A percentile compares a stretch with the other conserved stretches of the same genome.
Conservation (phyloP, 305 asterid genomes). For the Plantago coronopus region DNA sequence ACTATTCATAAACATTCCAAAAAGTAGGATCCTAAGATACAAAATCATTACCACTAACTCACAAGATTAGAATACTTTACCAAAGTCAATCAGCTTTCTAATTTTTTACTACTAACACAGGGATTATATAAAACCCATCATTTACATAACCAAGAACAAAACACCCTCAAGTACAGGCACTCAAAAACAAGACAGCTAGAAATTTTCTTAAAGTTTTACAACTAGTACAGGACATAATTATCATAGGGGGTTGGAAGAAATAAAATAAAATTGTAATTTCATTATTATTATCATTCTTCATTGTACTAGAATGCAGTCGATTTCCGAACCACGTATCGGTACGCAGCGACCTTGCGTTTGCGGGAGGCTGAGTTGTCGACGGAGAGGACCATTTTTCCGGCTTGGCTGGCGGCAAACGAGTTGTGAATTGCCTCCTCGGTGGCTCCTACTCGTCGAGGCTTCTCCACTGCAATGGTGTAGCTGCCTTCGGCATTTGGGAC, state of each 20-base stretch:
- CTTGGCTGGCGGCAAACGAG: slow-evolving; percentile 52
- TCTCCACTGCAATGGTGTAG: slow-evolving; percentile 89
- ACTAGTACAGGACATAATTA: too few relatives aligned
- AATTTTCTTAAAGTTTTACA: not conserved
- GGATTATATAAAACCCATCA: slow-evolving; percentile 1
- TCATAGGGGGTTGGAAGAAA: not conserved
- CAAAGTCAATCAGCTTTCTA: slow-evolving; percentile 4
- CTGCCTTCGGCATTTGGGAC: slow-evolving; percentile 58
- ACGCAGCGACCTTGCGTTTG: slow-evolving; percentile 80
- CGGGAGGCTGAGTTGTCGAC: slow-evolving; percentile 74
- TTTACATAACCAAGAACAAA: slow-evolving; percentile 10
- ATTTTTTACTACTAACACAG: not conserved
- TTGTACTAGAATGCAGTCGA: slow-evolving; percentile 27
- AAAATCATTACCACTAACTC: not conserved
- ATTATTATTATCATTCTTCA: not conserved
- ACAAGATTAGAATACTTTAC: not conserved
- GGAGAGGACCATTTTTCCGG: slow-evolving; percentile 80
- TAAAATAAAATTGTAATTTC: not conserved
- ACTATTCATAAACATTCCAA: too few relatives aligned
- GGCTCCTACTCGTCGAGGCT: slow-evolving; percentile 51
- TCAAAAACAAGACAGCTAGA: not conserved
- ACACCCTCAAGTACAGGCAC: slow-evolving; percentile 1
- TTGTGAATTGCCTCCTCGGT: slow-evolving; percentile 59
- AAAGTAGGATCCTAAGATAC: slow-evolving; percentile 21
- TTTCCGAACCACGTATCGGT: slow-evolving; percentile 71